Evolutionary conservation across 768 basidiomycete species (phyloP).

Genomic region (Suillus subalutaceus): DNA sequence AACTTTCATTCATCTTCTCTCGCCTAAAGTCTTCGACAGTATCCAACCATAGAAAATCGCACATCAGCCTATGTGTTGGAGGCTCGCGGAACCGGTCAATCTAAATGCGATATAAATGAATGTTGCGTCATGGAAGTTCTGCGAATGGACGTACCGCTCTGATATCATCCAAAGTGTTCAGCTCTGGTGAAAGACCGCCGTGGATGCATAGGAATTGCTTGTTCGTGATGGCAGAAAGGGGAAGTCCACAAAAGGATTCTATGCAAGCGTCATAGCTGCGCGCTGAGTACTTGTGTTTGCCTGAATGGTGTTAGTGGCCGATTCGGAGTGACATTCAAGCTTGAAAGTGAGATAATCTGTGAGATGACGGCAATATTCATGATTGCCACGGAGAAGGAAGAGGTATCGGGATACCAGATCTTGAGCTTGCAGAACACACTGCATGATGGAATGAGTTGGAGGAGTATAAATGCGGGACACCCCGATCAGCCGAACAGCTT

Average conservation of each 20-base stretch:
- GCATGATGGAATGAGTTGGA: not conserved
- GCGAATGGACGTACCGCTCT: slow-evolving; percentile 60
- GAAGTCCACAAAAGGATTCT: slow-evolving; percentile 95
- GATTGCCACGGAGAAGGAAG: slow-evolving; percentile 96
- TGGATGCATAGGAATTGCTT: slow-evolving; percentile 99
- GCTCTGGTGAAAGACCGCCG: slow-evolving; percentile 93
- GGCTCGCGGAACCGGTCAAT: slow-evolving; percentile 99
- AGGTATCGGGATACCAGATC: slow-evolving; percentile 99
- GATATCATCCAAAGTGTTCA: slow-evolving; percentile 94
- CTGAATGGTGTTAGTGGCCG: slow-evolving; percentile 41
- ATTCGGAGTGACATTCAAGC: slow-evolving; percentile 61
- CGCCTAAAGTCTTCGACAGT: slow-evolving; percentile 97
- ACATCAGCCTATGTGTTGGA: slow-evolving; percentile 97
- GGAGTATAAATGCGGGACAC: too few species aligned
- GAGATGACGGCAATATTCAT: slow-evolving; percentile 91
- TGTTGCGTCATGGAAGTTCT: not conserved
- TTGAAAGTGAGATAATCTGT: slow-evolving; percentile 99
- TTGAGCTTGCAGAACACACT: slow-evolving; percentile 99
- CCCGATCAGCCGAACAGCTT: too few species aligned
- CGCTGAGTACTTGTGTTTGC: slow-evolving; percentile 99
- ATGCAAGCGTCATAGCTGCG: slow-evolving; percentile 96
- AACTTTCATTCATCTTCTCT: slow-evolving; percentile 91
- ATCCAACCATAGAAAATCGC: slow-evolving; percentile 98
- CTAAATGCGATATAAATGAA: slow-evolving; percentile 40
- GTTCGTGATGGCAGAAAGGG: slow-evolving; percentile 98